Evolutionary conservation across 1,139 yeast genomes (phyloP).

Genomic region (Hemisphaericaspora subhashii): DNA sequence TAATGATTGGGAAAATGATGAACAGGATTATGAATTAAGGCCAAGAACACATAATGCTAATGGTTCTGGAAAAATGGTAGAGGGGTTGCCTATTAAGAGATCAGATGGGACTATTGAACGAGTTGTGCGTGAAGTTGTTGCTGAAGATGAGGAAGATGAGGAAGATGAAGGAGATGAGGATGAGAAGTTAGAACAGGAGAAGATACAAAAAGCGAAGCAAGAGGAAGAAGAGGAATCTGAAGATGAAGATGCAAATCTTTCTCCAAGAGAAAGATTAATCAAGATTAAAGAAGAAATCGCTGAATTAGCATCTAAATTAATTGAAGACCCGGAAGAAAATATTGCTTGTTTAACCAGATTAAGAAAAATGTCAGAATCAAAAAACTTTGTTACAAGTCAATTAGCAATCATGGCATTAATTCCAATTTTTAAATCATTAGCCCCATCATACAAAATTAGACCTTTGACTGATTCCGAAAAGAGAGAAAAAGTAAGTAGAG

Average conservation of each 20-base stretch:
- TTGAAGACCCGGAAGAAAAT: constrained; percentile 91
- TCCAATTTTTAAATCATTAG: constrained; percentile 79
- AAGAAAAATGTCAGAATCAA: constrained; percentile 68
- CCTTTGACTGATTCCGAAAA: constrained; percentile 79
- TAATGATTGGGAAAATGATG: constrained; percentile 56
- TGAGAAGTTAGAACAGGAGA: constrained; percentile 21
- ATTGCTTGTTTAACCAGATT: constrained; percentile 65
- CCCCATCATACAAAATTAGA: constrained; percentile 87
- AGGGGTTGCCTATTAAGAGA: constrained; percentile 79
- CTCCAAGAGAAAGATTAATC: constrained; percentile 58
- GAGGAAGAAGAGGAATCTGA: constrained; percentile 33
- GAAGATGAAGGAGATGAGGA: constrained; percentile 29
- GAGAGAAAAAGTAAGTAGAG: constrained; percentile 79
- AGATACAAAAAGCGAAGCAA: constrained; percentile 23
- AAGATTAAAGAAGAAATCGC: constrained; percentile 84
- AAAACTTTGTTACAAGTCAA: constrained; percentile 67
- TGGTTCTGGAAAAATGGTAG: constrained; percentile 51
- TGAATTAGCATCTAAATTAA: constrained; percentile 69
- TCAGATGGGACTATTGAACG: constrained; percentile 71
- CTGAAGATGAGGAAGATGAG: constrained; percentile 34
- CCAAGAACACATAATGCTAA: constrained; percentile 45
- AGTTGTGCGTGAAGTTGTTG: constrained; percentile 45
- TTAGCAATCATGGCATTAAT: constrained; percentile 76
- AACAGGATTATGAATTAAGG: constrained; percentile 64
- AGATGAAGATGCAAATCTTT: constrained; percentile 47